phyloP scores from a whole-genome alignment of 768 basidiomycete species.

The Boletus subcaerulescens region DNA sequence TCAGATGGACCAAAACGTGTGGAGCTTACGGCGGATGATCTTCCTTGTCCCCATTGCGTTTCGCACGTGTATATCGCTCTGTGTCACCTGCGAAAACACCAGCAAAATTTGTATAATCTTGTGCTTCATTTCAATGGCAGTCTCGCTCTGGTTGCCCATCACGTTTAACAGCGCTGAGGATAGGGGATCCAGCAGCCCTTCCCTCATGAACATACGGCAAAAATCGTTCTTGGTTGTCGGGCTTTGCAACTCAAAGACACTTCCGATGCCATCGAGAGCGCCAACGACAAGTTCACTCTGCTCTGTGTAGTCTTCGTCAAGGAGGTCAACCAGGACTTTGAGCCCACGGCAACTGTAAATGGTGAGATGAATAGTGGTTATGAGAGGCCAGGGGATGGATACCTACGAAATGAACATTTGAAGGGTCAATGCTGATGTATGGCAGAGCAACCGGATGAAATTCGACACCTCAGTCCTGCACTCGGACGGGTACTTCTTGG shows the following conservation, averaged over 20 bases:
- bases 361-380: conserved; percentile 1
- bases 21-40: conserved; percentile 77
- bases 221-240: conserved; percentile 98
- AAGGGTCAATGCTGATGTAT: conserved; percentile 88
- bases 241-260: conserved; percentile 93
- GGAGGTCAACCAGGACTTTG: conserved; percentile 89
- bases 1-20: neutral
- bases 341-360: conserved; percentile 82
- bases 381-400: neutral
- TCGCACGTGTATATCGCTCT: conserved; percentile 89
- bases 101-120: conserved; percentile 87
- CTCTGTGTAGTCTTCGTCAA: conserved; percentile 94
- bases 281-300: conserved; percentile 90
- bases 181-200: conserved; percentile 90
- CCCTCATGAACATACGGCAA: conserved; percentile 96
- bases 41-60: conserved; percentile 90
- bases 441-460: conserved; percentile 89
- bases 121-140: conserved; percentile 71
- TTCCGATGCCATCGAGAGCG: conserved; percentile 91
- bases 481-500: conserved; percentile 90
- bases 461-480: conserved; percentile 94
- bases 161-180: conserved; percentile 88
- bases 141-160: conserved; percentile 66
- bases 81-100: conserved; percentile 95
- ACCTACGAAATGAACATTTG: conserved; percentile 99